Conservation (phyloP, 2,329 filamentous ascomycete genomes). For the Ceratocystis lukuohia region DNA sequence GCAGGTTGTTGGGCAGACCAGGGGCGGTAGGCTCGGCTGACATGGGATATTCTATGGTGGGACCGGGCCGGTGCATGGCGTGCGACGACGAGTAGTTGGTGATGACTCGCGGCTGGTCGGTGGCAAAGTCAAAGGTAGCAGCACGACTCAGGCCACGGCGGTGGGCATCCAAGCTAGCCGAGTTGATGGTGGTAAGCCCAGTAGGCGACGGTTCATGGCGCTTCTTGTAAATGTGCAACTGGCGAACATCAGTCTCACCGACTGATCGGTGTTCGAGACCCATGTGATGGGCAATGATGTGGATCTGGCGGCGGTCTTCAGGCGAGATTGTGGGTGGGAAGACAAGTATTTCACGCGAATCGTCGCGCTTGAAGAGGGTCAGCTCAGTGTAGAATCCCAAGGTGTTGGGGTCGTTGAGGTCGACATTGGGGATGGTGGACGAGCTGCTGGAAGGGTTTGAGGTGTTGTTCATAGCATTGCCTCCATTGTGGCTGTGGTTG, state of each 20-base stretch:
- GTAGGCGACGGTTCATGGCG: slow-evolving; percentile 40
- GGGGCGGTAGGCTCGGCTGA: slow-evolving; percentile 49
- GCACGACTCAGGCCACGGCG: slow-evolving; percentile 80
- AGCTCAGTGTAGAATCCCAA: slow-evolving; percentile 84
- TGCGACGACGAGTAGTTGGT: slow-evolving; percentile 50
- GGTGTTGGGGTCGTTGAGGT: slow-evolving; percentile 81
- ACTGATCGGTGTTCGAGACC: slow-evolving; percentile 81
- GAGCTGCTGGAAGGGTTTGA: slow-evolving; percentile 8
- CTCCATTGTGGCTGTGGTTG: slow-evolving; percentile 8
- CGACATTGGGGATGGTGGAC: slow-evolving; percentile 47
- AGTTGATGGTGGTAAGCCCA: slow-evolving; percentile 41
- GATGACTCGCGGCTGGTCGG: slow-evolving; percentile 56
- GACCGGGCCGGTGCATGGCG: slow-evolving; percentile 67
- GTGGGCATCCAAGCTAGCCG: slow-evolving; percentile 59
- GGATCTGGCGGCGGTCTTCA: slow-evolving; percentile 74
- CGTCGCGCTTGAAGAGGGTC: slow-evolving; percentile 73
- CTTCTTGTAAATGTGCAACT: slow-evolving; percentile 76
- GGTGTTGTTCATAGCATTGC: background rate
- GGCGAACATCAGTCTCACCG: slow-evolving; percentile 72
- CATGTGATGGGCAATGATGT: slow-evolving; percentile 92
- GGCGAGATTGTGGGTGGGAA: slow-evolving; percentile 73
- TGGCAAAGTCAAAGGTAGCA: slow-evolving; percentile 93
- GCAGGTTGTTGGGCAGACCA: slow-evolving; percentile 62
- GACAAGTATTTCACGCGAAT: slow-evolving; percentile 62
- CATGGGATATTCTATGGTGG: slow-evolving; percentile 77